phyloP scores from a whole-genome alignment of 148 eudicot species.

The Talinum fruticosum region DNA sequence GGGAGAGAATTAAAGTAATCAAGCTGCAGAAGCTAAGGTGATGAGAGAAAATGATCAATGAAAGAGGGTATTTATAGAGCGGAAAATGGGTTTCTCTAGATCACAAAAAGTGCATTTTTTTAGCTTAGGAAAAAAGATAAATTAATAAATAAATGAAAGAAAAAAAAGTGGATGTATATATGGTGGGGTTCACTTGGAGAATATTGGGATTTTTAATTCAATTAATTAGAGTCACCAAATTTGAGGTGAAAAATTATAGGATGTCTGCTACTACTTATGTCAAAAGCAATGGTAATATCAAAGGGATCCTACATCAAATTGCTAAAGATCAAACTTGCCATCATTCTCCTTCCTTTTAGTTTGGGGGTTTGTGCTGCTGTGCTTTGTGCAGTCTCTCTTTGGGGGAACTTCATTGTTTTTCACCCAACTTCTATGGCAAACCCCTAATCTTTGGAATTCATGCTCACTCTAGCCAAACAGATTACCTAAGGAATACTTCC shows the following conservation, averaged over 20 bases:
- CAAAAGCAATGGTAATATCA: background rate
- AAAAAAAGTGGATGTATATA: background rate
- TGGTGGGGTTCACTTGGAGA: background rate
- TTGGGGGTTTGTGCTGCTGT: conserved; percentile 21
- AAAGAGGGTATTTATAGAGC: conserved; percentile 25
- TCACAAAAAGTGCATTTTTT: background rate
- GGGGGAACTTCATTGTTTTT: conserved; percentile 19
- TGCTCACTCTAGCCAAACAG: too few species aligned
- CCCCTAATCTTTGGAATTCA: background rate
- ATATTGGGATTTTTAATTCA: conserved; percentile 16
- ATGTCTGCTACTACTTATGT: conserved; percentile 10
- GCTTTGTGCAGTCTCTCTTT: conserved; percentile 34
- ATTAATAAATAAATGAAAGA: background rate
- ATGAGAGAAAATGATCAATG: conserved; percentile 23
- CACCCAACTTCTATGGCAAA: conserved; percentile 12
- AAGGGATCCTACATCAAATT: background rate
- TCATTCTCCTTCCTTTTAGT: background rate
- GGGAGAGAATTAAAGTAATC: conserved; percentile 6
- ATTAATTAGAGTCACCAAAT: conserved; percentile 15
- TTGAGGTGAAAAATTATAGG: conserved; percentile 9
- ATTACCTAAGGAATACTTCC: too few species aligned
- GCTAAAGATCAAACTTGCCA: background rate
- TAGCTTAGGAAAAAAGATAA: background rate
- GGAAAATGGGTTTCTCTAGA: background rate
- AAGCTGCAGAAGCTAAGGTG: conserved; percentile 5